Percentiles rank a stretch among this genome's conserved stretches.
Conservation (phyloP, 192 early-diverging fungal genomes). For the Phlyctochytrium arcticum region DNA sequence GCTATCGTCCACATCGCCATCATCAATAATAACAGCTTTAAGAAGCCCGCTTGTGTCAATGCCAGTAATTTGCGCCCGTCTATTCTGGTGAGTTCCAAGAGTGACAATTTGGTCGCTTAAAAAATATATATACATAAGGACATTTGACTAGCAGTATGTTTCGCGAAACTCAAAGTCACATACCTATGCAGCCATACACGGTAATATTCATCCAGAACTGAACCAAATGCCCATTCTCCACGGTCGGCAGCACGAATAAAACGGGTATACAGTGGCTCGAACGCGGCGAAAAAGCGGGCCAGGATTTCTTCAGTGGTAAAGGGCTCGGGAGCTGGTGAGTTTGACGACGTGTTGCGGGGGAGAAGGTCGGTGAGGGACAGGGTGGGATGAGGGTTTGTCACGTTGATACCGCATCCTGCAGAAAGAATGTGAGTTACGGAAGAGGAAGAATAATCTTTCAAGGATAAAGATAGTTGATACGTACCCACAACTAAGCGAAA, state of each 20-base stretch:
- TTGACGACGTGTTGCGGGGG: constrained; percentile 45
- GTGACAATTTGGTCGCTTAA: constrained; percentile 7
- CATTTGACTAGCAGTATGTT: not conserved
- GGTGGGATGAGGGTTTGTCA: constrained; percentile 79
- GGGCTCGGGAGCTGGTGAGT: constrained; percentile 40
- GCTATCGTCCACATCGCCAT: no score
- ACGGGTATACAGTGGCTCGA: constrained; percentile 71
- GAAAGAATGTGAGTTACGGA: not conserved
- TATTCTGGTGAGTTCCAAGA: not conserved
- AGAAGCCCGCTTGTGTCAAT: constrained; percentile 77
- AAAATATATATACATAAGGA: not conserved
- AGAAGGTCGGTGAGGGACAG: constrained; percentile 83
- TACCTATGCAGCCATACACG: constrained; percentile 80
- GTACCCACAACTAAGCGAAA: constrained; percentile 82
- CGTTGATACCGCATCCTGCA: constrained; percentile 80
- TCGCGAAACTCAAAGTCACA: no score
- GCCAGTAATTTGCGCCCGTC: constrained; percentile 66
- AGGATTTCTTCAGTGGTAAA: constrained; percentile 68
- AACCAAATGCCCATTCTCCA: constrained; percentile 51
- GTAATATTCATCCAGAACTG: constrained; percentile 78
- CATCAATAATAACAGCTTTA: constrained; percentile 44
- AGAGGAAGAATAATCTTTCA: not conserved
- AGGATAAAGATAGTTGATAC: constrained; percentile 3
- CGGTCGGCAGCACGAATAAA: constrained; percentile 52
- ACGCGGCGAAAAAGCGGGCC: constrained; percentile 60